Conservation (phyloP, 441 rosid genomes). For the Euphorbia corollata region DNA sequence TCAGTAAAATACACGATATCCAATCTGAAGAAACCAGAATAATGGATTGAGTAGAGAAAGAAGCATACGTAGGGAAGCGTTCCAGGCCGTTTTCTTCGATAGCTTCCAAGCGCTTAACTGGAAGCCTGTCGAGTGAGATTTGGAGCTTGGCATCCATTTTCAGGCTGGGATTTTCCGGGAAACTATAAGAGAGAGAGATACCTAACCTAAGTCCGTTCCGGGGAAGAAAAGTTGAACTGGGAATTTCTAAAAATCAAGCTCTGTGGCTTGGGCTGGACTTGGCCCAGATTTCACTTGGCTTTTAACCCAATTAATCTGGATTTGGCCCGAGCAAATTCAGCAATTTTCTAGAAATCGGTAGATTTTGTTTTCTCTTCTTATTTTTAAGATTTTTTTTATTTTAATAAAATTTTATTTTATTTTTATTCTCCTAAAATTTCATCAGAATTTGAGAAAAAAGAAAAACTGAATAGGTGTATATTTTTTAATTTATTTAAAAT, state of each 20-base stretch:
- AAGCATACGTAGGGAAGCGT: constrained; percentile 59
- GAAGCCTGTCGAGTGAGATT: constrained; percentile 79
- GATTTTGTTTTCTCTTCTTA: no score
- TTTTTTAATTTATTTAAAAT: no score
- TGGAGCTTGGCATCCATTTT: constrained; percentile 58
- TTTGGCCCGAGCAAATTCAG: no score
- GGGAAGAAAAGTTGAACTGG: background rate
- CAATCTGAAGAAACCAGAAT: background rate
- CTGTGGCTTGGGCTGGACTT: background rate
- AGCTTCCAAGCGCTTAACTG: constrained; percentile 64
- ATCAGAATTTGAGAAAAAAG: no score
- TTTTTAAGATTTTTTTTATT: no score
- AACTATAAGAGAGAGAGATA: background rate
- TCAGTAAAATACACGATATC: no score
- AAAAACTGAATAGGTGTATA: no score
- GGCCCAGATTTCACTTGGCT: background rate
- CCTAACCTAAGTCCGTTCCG: constrained; percentile 7
- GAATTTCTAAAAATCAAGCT: background rate
- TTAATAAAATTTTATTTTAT: no score
- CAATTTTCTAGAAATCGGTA: no score
- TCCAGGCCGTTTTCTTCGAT: constrained; percentile 81
- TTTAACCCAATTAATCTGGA: no score
- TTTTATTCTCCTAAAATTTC: no score
- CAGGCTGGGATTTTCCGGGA: background rate
- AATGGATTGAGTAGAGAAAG: background rate